Evolutionary conservation across 345 rosid species (phyloP), one percentile per base, ranked within the genome.

Genomic region (Dimocarpus longan): DNA sequence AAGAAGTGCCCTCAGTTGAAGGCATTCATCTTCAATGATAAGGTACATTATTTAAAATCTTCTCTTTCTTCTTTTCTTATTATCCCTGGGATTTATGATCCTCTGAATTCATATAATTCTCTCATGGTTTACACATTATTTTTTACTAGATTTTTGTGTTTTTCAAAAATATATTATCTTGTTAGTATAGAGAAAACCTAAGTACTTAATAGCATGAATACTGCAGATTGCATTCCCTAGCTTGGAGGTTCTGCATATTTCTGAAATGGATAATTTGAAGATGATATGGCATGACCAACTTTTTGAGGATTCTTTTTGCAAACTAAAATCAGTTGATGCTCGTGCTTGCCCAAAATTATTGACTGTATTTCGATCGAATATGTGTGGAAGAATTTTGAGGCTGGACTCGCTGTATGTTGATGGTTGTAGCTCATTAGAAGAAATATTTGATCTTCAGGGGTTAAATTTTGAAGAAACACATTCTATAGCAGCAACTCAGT

Each of bases 171-270:
- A 32, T 32, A 32, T 32, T 32, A 2, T 32, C 37, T 2, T 32
- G 3, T 32, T 32, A 43, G 6, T 43, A 6, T 9, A 43, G 46
- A 43, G n/a, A 37, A 18, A 32, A 21, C 1, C 22, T 19, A 69
- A 9, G n/a, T 40, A 8, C 26, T 72, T 5, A 43, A 19, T 24
- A 0, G 18, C 11, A 18, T 66, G 9, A 64, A 5, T 48, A 13
- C 5, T 26, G 40, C 78, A 85, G 84, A 80, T 78, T 15, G 52
- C 70, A 43, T 71, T 82, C 65, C 80, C 86, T 52, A 68, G 26
- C 40, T 32, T 82, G 66, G 83, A 85, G 64, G n/a, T 32, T 19
- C 2, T 85, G 24, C 3, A 1, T 26, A 73, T 85, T 39, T 13
- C n/a, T n/a, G 0, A 67, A 24, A 32, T 85, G 78, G 22, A 68